Percentiles rank a stretch among this genome's conserved stretches.
phyloP scores from a whole-genome alignment of 2,329 filamentous ascomycete species.

The Tolypocladium inflatum region DNA sequence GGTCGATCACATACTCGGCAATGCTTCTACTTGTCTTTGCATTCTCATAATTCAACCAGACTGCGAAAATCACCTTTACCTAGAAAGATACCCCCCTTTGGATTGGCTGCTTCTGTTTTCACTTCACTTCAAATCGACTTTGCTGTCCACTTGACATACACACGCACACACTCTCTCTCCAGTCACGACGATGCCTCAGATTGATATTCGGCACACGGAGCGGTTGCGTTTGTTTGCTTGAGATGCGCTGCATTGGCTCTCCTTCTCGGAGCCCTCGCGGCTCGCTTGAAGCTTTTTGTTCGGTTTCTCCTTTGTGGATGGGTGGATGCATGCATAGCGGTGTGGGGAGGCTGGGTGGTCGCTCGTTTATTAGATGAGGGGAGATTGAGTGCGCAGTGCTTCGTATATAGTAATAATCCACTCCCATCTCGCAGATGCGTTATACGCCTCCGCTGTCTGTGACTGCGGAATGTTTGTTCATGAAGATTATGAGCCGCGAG shows the following conservation, averaged over 20 bases:
- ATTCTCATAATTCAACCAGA: slow-evolving; percentile 11
- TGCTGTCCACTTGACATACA: not conserved
- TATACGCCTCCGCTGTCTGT: not conserved
- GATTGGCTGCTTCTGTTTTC: slow-evolving; percentile 16
- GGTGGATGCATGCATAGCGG: slow-evolving; percentile 9
- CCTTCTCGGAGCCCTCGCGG: not conserved
- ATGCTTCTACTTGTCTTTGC: not conserved
- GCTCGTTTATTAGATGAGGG: slow-evolving; percentile 1
- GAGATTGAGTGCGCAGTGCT: not conserved
- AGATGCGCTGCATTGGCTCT: not conserved
- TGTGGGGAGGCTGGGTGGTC: not conserved
- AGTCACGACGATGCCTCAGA: not conserved
- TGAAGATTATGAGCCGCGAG: not conserved
- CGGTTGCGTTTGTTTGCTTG: not conserved
- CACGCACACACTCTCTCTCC: not conserved
- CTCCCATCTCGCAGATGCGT: not conserved
- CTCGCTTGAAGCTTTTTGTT: not conserved
- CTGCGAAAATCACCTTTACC: slow-evolving; percentile 15
- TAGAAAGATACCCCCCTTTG: slow-evolving; percentile 31
- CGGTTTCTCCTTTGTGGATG: slow-evolving; percentile 2
- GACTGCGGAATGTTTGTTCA: not conserved
- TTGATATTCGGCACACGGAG: not conserved
- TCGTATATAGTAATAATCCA: slow-evolving; percentile 12
- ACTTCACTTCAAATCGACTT: not conserved
- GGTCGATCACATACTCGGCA: not conserved